phyloP scores from a whole-genome alignment of 2,329 filamentous ascomycete species.

The Stagonosporopsis rhizophila region DNA sequence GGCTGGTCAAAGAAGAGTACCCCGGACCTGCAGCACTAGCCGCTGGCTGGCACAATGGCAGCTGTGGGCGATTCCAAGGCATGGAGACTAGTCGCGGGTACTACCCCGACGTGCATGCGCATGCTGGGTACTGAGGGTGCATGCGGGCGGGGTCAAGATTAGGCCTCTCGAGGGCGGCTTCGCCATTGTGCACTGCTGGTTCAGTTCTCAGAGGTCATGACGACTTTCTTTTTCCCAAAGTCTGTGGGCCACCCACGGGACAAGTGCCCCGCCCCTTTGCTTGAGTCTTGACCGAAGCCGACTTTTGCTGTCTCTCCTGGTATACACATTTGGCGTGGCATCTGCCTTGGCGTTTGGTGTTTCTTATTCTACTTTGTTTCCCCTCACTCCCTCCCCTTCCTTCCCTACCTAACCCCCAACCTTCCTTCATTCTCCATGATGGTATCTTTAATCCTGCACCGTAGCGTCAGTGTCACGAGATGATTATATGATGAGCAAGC shows the following conservation, averaged over 20 bases:
- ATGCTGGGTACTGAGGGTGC: constrained; percentile 50
- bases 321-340: constrained; percentile 3
- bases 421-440: no score
- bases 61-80: constrained; percentile 55
- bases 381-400: constrained; percentile 7
- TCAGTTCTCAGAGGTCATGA: not conserved
- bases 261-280: no score
- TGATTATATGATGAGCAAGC: constrained; percentile 37
- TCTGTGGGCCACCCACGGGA: no score
- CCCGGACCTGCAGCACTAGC: constrained; percentile 39
- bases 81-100: constrained; percentile 57
- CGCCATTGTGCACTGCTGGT: not conserved
- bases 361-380: constrained; percentile 3
- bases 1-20: constrained; percentile 54
- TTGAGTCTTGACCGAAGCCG: not conserved
- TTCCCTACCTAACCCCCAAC: no score
- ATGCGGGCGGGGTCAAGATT: not conserved
- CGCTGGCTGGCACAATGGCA: constrained; percentile 48
- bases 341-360: constrained; percentile 6
- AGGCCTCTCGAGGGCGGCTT: not conserved
- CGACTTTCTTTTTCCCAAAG: not conserved
- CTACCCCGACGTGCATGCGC: constrained; percentile 54
- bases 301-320: not conserved
- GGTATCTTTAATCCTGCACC: constrained; percentile 40
- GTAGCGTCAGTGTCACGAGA: constrained; percentile 28